phyloP scores from a whole-genome alignment of 2,329 filamentous ascomycete genomes.

The Tolypocladium sp. region DNA sequence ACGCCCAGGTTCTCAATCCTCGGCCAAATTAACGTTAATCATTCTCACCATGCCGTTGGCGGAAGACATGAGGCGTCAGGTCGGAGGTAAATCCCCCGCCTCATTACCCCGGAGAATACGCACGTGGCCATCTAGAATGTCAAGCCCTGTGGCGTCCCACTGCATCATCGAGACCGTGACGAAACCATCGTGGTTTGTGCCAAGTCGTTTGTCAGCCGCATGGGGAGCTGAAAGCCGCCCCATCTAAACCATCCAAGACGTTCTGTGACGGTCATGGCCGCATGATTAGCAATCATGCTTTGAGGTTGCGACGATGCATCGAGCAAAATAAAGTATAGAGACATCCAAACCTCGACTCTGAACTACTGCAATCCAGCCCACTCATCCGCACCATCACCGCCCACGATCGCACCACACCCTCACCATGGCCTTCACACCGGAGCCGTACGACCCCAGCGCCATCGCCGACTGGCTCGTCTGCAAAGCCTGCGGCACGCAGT shows the following conservation, averaged over 20 bases:
- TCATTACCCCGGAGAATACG: too few species aligned
- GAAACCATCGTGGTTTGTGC: neutral
- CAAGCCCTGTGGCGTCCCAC: neutral
- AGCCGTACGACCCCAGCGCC: conserved; percentile 4
- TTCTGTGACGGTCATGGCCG: neutral
- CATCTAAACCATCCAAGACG: neutral
- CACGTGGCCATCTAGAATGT: neutral
- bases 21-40: too few species aligned
- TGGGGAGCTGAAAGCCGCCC: neutral
- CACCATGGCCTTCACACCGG: conserved; percentile 4
- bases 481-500: conserved; percentile 63
- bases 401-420: neutral
- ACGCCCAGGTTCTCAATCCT: too few species aligned
- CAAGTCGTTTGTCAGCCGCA: neutral
- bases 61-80: too few species aligned
- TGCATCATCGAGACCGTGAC: neutral
- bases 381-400: neutral
- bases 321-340: neutral
- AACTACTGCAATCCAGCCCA: neutral
- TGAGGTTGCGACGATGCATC: neutral
- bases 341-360: neutral
- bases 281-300: neutral
- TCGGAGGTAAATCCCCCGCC: too few species aligned
- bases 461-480: conserved; percentile 42
- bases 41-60: too few species aligned